Base-by-base conservation (phyloP, 73 alveolate species). In the Blepharisma stoltei region DNA sequence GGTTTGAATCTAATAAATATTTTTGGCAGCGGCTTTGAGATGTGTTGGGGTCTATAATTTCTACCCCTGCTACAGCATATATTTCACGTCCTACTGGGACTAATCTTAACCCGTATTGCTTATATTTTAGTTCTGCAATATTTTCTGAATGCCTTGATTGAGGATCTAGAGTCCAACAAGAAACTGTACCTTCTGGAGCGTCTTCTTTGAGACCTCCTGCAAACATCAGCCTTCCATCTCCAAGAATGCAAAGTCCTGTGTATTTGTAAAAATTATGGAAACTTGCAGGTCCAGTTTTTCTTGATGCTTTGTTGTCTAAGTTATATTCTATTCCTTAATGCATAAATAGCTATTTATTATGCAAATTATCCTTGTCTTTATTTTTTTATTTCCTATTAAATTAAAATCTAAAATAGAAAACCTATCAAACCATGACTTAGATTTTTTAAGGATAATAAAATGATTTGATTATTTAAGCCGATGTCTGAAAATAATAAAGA, bases 131-230 rank as follows among this genome's bases (percentile, higher is more conserved):
- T n/a, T 60, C 73, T 8, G n/a, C 23, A 8, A 60, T 18, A 20
- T 14, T 25, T 14, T 8, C 14, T 1, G 73, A 60, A 2, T 60
- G 73, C 2, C 23, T n/a, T 8, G 23, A 60, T 60, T 60, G 37
- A 8, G 73, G 73, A 8, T 60, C 73, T 60, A 60, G 23, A 1
- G 46, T 4, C 73, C 73, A 60, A 25, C 73, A 60, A 5, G 38
- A 20, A 32, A 32, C 3, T 32, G 41, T 32, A 3, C 41, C 41
- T 32, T 32, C 41, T 32, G 41, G 41, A 32, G 41, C 41, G 3
- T 60, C 45, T 60, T 60, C 73, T 14, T 60, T 38, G 0, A 60
- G 46, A 18, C 73, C 73, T 25, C 73, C 73, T 18, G 73, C 73
- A 2, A 60, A 14, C 18, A 60, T 8, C 23, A 60, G 45, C 5